phyloP scores from a whole-genome alignment of 2,329 filamentous ascomycete species.

The Fusarium bactridioides region DNA sequence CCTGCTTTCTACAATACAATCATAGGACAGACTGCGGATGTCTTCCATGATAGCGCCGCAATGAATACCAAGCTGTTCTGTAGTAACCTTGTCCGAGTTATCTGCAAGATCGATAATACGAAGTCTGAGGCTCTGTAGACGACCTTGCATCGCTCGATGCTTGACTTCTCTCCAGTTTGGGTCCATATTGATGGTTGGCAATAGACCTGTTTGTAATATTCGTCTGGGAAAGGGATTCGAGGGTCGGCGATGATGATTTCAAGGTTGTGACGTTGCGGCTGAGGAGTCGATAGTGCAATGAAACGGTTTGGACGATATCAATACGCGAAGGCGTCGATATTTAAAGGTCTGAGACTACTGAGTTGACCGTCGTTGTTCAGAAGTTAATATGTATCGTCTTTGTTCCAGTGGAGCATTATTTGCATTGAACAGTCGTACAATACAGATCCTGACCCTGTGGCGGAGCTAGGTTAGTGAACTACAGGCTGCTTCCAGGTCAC shows the following conservation, averaged over 20 bases:
- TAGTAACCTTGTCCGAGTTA: not conserved
- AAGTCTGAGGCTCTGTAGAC: not conserved
- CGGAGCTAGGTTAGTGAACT: not conserved
- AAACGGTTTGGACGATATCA: fast-evolving
- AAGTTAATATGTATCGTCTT: not conserved
- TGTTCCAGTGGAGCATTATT: not conserved
- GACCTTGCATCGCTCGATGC: not conserved
- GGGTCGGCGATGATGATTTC: not conserved
- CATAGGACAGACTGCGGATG: not conserved
- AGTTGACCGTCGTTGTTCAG: fast-evolving
- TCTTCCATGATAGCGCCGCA: not conserved
- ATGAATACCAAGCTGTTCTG: not conserved
- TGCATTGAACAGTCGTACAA: not conserved
- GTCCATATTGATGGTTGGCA: not conserved
- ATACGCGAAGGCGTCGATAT: not conserved
- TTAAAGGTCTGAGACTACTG: not conserved
- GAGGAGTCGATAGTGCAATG: no score
- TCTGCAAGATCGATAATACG: not conserved
- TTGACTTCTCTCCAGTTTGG: not conserved
- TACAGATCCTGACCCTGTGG: not conserved
- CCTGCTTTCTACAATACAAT: not conserved
- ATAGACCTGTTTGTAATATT: fast-evolving
- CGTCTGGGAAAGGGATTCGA: fast-evolving
- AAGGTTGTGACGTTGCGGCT: not conserved
- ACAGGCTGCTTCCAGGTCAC: fast-evolving